Conservation (phyloP, 2,329 filamentous ascomycete genomes). For the Emmonsia crescens region DNA sequence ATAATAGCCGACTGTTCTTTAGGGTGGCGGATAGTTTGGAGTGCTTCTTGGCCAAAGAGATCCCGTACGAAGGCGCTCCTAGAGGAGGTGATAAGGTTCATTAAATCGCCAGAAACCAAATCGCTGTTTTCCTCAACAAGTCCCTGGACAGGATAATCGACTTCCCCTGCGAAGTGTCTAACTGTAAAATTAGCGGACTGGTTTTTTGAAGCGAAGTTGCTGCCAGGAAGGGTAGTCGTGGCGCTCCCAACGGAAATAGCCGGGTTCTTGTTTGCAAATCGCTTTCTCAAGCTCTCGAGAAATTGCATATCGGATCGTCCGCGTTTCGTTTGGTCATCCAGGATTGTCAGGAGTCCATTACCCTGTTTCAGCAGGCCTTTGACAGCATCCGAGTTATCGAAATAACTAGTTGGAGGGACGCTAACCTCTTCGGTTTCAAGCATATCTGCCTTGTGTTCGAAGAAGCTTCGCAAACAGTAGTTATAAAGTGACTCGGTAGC, state of each 20-base stretch:
- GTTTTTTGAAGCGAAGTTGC: conserved; percentile 82
- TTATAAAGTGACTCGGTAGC: conserved; percentile 89
- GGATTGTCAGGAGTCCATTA: conserved; percentile 84
- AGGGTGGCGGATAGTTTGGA: conserved; percentile 88
- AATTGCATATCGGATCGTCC: conserved; percentile 83
- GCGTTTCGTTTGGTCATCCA: conserved; percentile 89
- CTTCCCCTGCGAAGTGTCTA: conserved; percentile 90
- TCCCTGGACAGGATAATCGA: conserved; percentile 81
- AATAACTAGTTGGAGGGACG: conserved; percentile 88
- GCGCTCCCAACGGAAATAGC: conserved; percentile 70
- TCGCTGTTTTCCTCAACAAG: conserved; percentile 93
- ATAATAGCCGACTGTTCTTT: conserved; percentile 83
- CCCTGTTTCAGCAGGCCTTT: conserved; percentile 83
- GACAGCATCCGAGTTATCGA: conserved; percentile 92
- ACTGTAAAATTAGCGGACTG: conserved; percentile 73
- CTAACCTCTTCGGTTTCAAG: conserved; percentile 88
- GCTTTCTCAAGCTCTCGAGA: conserved; percentile 78
- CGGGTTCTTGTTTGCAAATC: conserved; percentile 89
- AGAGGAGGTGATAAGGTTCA: conserved; percentile 83
- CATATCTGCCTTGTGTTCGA: conserved; percentile 85
- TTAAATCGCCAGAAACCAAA: conserved; percentile 86
- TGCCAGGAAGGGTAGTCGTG: conserved; percentile 68
- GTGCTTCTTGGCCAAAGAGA: conserved; percentile 88
- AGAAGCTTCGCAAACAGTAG: conserved; percentile 88
- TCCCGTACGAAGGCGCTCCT: conserved; percentile 81